Percentiles rank a stretch among this genome's conserved stretches.
These are phyloP conservation scores for Cercospora zeae-maydis DNA, from an alignment of 2,329 filamentous ascomycete species.

Conservation along the genomic window DNA sequence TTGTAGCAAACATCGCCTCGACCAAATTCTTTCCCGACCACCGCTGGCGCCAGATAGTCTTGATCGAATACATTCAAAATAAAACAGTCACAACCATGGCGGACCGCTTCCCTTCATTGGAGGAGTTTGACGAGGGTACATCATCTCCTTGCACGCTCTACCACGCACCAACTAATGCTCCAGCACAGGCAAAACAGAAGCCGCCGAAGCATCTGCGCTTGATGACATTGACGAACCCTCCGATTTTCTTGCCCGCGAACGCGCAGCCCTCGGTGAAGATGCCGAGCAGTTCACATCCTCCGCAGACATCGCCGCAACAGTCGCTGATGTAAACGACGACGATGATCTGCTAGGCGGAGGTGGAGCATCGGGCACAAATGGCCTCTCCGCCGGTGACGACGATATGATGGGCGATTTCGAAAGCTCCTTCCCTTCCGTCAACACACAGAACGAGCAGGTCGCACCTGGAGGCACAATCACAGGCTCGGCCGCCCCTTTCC, in stretches of 20 bases:
- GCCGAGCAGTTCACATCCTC: slow-evolving; percentile 82
- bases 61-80: slow-evolving; percentile 13
- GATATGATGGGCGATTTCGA: slow-evolving; percentile 64
- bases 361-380: slow-evolving; percentile 42
- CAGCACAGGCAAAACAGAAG: slow-evolving; percentile 62
- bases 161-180: slow-evolving; percentile 6
- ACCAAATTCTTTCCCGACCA: background rate
- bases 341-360: slow-evolving; percentile 64
- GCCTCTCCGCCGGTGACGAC: slow-evolving; percentile 12
- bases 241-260: slow-evolving; percentile 89
- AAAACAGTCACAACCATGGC: slow-evolving; percentile 39
- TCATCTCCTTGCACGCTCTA: slow-evolving; percentile 6
- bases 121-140: slow-evolving; percentile 52
- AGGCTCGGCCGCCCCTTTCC: slow-evolving; percentile 59
- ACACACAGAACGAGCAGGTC: slow-evolving; percentile 67
- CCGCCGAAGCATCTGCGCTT: slow-evolving; percentile 50
- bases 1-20: background rate
- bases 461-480: slow-evolving; percentile 78
- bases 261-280: slow-evolving; percentile 85
- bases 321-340: slow-evolving; percentile 58
- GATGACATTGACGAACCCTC: slow-evolving; percentile 59
- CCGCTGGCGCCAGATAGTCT: background rate
- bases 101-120: slow-evolving; percentile 52
- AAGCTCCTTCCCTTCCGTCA: slow-evolving; percentile 84
- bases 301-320: slow-evolving; percentile 63